phyloP scores from a whole-genome alignment of 768 basidiomycete species.

The Hericium coralloides region DNA sequence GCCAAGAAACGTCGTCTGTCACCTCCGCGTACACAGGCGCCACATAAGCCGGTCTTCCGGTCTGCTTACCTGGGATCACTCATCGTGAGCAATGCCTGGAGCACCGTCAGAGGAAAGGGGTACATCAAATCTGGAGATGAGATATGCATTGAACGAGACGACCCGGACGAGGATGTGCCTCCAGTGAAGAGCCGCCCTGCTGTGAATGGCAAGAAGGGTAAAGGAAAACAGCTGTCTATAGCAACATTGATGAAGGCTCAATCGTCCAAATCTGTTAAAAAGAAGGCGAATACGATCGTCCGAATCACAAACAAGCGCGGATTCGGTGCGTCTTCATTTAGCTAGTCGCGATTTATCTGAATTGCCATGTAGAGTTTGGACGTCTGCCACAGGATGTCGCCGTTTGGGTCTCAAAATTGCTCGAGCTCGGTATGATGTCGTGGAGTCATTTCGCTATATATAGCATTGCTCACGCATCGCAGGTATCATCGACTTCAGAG shows the following conservation, averaged over 20 bases:
- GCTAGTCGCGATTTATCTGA: not conserved
- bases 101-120: conserved; percentile 63
- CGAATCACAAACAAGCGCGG: conserved; percentile 56
- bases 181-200: conserved; percentile 9
- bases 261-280: conserved; percentile 36
- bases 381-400: conserved; percentile 62
- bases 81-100: conserved; percentile 68
- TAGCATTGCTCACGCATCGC: not conserved
- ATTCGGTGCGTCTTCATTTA: conserved; percentile 36
- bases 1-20: conserved; percentile 42
- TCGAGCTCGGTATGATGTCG: conserved; percentile 51
- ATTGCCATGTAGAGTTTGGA: conserved; percentile 52
- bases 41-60: conserved; percentile 16
- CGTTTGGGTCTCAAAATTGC: conserved; percentile 63
- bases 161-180: conserved; percentile 23
- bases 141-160: conserved; percentile 49
- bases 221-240: conserved; percentile 53
- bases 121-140: conserved; percentile 61
- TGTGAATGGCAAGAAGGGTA: conserved; percentile 25
- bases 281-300: conserved; percentile 60
- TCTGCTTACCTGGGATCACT: conserved; percentile 56
- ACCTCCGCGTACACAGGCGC: conserved; percentile 2
- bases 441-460: not conserved
- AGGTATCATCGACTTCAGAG: conserved; percentile 62
- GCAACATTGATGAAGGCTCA: conserved; percentile 57